Conservation (phyloP, 768 basidiomycete species). For the Suillus subluteus region DNA sequence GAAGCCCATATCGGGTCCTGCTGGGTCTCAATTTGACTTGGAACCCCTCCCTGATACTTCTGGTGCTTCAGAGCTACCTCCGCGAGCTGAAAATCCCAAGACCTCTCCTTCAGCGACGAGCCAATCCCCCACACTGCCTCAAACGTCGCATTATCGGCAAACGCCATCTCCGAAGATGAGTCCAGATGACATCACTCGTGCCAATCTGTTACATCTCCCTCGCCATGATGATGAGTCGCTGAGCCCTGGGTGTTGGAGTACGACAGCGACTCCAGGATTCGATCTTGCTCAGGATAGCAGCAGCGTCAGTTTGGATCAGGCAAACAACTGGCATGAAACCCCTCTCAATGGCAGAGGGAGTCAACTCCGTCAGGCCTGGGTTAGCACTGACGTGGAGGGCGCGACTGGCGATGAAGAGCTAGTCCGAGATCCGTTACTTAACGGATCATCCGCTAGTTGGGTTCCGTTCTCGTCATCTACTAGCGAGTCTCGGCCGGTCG, state of each 20-base stretch:
- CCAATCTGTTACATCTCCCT: conserved; percentile 31
- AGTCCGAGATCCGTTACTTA: conserved; percentile 22
- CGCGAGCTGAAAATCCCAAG: conserved; percentile 29
- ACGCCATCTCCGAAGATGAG: conserved; percentile 36
- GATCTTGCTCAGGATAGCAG: conserved; percentile 24
- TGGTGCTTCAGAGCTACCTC: conserved; percentile 21
- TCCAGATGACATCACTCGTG: conserved; percentile 32
- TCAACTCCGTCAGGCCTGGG: conserved; percentile 35
- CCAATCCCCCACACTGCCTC: conserved; percentile 24
- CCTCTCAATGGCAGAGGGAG: conserved; percentile 31
- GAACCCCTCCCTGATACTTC: conserved; percentile 18
- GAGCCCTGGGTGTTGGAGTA: conserved; percentile 73
- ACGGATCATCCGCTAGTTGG: conserved; percentile 15
- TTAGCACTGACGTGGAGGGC: conserved; percentile 49
- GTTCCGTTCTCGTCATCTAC: conserved; percentile 22
- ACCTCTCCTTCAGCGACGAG: conserved; percentile 26
- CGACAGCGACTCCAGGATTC: conserved; percentile 73
- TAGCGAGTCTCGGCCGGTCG: conserved; percentile 13
- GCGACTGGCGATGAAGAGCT: conserved; percentile 31
- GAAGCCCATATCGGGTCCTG: conserved; percentile 78
- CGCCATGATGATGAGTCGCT: conserved; percentile 35
- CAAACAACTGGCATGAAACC: conserved; percentile 33
- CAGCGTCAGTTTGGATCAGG: conserved; percentile 23
- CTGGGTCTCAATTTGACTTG: conserved; percentile 43
- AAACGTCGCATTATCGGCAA: conserved; percentile 26